phyloP scores from a whole-genome alignment of 768 basidiomycete genomes.

The Botryobasidium botryosum region DNA sequence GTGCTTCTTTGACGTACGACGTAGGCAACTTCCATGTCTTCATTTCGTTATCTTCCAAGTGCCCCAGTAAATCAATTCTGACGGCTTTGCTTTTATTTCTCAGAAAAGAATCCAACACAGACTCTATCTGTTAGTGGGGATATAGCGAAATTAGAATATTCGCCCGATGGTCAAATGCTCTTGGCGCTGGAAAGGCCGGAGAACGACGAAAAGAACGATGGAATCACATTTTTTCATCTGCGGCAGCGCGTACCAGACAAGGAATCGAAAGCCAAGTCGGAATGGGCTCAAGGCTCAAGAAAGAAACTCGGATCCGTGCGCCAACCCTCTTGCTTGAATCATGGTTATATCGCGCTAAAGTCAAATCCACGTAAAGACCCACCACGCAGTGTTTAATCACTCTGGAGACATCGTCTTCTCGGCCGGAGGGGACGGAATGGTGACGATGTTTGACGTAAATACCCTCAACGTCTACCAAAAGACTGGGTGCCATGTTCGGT shows the following conservation, averaged over 20 bases:
- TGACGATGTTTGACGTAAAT: background rate
- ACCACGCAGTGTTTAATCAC: background rate
- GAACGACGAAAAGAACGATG: background rate
- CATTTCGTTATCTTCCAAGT: too few species aligned
- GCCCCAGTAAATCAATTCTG: too few species aligned
- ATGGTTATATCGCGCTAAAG: too few species aligned
- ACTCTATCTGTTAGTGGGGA: too few species aligned
- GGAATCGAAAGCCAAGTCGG: too few species aligned
- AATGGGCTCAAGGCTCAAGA: too few species aligned
- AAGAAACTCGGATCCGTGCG: too few species aligned
- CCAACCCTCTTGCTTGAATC: too few species aligned
- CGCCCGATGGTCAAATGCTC: background rate
- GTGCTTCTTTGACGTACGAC: background rate
- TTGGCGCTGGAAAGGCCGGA: background rate
- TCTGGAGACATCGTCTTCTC: background rate
- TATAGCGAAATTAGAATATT: conserved; percentile 1
- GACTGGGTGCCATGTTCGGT: background rate
- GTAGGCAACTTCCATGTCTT: background rate
- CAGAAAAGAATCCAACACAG: too few species aligned
- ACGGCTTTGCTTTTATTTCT: too few species aligned
- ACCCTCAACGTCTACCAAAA: background rate
- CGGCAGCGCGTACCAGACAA: too few species aligned
- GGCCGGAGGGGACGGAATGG: background rate
- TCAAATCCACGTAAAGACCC: background rate
- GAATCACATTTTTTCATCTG: background rate